Evolutionary conservation across 345 rosid species (phyloP).

Genomic region (Eucalyptus regnans): DNA sequence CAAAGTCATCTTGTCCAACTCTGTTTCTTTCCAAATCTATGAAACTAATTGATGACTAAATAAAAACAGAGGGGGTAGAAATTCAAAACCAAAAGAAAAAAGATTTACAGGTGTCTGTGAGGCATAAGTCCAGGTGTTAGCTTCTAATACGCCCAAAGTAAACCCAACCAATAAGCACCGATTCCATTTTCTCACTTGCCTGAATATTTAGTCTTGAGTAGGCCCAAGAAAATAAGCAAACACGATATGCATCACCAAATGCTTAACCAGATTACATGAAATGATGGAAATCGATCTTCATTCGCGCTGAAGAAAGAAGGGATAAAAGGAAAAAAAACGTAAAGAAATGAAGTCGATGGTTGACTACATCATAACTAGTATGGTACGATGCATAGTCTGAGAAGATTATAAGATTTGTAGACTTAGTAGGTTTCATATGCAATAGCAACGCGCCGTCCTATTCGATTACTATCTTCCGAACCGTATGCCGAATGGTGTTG

Average conservation of each 20-base stretch:
- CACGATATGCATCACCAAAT: neutral
- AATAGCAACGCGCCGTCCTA: neutral
- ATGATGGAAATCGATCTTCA: neutral
- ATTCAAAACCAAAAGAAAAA: too few relatives aligned
- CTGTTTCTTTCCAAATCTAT: neutral
- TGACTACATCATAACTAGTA: neutral
- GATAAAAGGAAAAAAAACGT: neutral
- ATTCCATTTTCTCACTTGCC: too few relatives aligned
- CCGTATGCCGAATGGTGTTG: neutral
- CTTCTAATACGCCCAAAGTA: too few relatives aligned
- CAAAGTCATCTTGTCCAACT: neutral
- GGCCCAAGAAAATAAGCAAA: neutral
- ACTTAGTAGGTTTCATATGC: neutral
- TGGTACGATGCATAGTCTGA: neutral
- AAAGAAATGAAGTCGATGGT: neutral
- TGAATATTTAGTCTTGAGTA: neutral
- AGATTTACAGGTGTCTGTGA: too few relatives aligned
- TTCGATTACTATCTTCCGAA: neutral
- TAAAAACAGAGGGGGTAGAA: neutral
- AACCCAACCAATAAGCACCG: neutral
- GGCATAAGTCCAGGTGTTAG: too few relatives aligned
- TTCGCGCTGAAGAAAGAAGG: neutral
- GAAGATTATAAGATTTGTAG: neutral
- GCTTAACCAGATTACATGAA: neutral
- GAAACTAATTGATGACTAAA: neutral